Evolutionary conservation across 495 filamentous ascomycete species (phyloP).

Genomic region (Bathelium albidoporum): DNA sequence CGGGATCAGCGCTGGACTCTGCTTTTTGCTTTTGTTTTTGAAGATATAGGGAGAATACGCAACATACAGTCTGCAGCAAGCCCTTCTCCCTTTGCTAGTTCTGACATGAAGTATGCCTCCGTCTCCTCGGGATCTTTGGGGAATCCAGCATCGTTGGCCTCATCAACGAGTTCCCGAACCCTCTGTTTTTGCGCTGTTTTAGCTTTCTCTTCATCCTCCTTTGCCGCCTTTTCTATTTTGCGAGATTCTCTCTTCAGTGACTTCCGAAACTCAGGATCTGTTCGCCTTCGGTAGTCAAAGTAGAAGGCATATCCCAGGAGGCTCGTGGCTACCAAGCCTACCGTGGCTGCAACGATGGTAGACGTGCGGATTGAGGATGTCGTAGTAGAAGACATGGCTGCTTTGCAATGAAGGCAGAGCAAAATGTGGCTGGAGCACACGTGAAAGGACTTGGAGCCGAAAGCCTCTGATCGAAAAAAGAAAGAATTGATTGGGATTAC

Average conservation of each 20-base stretch:
- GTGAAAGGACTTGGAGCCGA: neutral
- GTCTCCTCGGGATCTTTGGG: conserved; percentile 83
- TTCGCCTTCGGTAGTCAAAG: conserved; percentile 89
- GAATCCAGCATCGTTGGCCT: conserved; percentile 82
- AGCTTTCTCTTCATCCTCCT: conserved; percentile 62
- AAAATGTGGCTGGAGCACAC: neutral
- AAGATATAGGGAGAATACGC: neutral
- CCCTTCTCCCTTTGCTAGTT: conserved; percentile 76
- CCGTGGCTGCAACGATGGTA: conserved; percentile 61
- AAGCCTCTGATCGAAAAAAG: neutral
- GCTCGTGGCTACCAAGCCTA: conserved; percentile 65
- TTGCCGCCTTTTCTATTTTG: conserved; percentile 60
- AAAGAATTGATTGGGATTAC: neutral
- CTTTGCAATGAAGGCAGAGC: neutral
- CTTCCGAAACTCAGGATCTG: conserved; percentile 77
- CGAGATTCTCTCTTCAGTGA: conserved; percentile 73
- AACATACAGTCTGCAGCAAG: conserved; percentile 34
- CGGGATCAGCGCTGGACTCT: neutral
- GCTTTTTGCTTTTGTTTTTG: neutral
- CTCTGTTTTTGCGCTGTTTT: conserved; percentile 57
- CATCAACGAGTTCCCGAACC: conserved; percentile 60
- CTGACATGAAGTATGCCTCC: conserved; percentile 87
- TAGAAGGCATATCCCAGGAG: conserved; percentile 75
- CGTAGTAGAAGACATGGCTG: conserved; percentile 21
- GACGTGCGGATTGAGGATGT: conserved; percentile 52